Evolutionary conservation across 768 basidiomycete genomes (phyloP), one percentile per base, ranked within the genome.

Genomic region (Lactifluus hygrophoroides): DNA sequence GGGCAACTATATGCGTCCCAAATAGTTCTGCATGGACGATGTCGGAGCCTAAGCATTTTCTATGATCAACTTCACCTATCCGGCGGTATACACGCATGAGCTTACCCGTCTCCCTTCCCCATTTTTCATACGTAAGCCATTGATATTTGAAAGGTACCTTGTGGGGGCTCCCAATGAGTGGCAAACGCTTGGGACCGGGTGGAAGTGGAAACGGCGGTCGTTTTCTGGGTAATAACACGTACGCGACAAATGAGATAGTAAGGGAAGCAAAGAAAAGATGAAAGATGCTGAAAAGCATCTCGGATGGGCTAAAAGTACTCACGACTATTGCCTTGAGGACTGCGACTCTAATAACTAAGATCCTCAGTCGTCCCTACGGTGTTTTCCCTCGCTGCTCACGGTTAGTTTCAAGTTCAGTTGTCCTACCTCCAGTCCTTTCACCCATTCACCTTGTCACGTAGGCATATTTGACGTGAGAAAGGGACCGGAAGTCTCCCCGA

Each of bases 21-120:
- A 62, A 59, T 8, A 68, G 27, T 37, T 68, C 65, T 37, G 67
- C 45, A 25, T 68, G 65, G 3, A 70, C 53, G 47, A 70, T 47
- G 50, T 68, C 68, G 16, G 67, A 68, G 13, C 59, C 68, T 69
- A 34, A 16, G 17, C 5, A 14, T 8, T 11, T 8, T n/a, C 10
- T 8, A n/a, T 54, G 23, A 35, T 25, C 28, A 0, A 32, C 32
- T 10, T 10, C 32, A 32, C 10, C 5, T 32, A 32, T 32, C 32
- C 5, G 32, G 32, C 32, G 10, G 32, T 32, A 32, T 32, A 5
- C 10, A 32, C n/a, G 17, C 3, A 28, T 0, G 5, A 7, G 16
- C 45, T 56, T 32, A 66, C 66, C 65, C 23, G 59, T 63, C 17
- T 62, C 34, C 37, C 60, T 56, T n/a, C 58, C 60, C 67, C 57